Conservation (phyloP, 2,329 filamentous ascomycete species). For the Apiospora marii region DNA sequence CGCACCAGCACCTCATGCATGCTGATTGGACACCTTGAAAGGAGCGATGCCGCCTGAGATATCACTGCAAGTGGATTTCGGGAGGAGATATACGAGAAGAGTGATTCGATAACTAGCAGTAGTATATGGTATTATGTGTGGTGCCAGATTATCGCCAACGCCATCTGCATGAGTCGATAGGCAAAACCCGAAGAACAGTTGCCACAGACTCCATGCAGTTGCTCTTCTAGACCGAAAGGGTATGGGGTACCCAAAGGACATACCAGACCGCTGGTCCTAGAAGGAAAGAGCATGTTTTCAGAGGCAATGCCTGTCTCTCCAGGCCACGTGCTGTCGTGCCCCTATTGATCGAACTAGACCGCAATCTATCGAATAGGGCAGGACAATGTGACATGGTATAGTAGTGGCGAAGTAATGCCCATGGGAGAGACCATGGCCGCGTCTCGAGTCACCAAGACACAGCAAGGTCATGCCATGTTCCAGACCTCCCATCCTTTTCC, state of each 20-base stretch:
- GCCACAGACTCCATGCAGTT: neutral
- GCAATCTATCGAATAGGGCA: neutral
- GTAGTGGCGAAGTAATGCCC: neutral
- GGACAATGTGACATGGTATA: neutral
- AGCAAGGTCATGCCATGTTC: slow-evolving; percentile 4
- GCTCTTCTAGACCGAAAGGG: neutral
- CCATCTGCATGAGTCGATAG: neutral
- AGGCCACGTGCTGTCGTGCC: neutral
- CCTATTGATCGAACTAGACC: neutral
- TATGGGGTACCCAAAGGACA: neutral
- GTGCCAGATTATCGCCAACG: neutral
- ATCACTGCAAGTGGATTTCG: neutral
- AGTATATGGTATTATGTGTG: slow-evolving; percentile 4
- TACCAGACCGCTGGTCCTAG: slow-evolving; percentile 2
- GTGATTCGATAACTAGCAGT: neutral
- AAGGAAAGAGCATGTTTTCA: neutral
- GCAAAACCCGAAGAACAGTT: neutral
- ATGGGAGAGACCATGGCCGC: neutral
- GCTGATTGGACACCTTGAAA: neutral
- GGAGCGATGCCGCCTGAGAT: neutral
- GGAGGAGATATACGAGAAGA: neutral
- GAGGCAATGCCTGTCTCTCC: neutral
- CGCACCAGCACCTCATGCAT: neutral
- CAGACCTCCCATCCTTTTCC: neutral
- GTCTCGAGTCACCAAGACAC: slow-evolving; percentile 19